Evolutionary conservation across 768 basidiomycete species (phyloP).

Genomic region (Amanita jacksonii): DNA sequence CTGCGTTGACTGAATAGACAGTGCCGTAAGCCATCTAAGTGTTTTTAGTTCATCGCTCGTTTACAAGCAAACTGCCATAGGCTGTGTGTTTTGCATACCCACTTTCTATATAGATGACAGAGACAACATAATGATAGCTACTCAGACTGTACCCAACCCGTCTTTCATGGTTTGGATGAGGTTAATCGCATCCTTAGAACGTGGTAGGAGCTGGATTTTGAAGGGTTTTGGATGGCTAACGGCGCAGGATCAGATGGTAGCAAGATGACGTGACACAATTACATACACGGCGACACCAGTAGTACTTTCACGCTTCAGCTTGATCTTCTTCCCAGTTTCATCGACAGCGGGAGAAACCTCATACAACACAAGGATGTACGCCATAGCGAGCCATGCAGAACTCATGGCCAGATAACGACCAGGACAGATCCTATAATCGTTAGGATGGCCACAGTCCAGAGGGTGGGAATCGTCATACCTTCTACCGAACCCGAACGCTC

Average conservation of each 20-base stretch:
- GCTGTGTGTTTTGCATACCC: no score
- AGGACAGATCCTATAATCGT: slow-evolving; percentile 12
- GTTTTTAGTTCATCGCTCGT: no score
- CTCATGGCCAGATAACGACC: slow-evolving; percentile 18
- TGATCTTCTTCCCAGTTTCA: slow-evolving; percentile 14
- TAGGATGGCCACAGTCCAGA: background rate
- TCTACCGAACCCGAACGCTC: slow-evolving; percentile 26
- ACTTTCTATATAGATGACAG: no score
- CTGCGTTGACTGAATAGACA: no score
- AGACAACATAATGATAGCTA: no score
- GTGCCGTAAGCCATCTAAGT: no score
- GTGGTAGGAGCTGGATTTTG: background rate
- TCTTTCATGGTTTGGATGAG: slow-evolving; percentile 3
- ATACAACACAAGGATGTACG: slow-evolving; percentile 15
- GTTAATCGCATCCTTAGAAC: slow-evolving; percentile 2
- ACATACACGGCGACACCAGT: slow-evolving; percentile 5
- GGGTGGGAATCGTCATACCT: slow-evolving; percentile 13
- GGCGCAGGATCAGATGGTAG: background rate
- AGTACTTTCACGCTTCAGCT: slow-evolving; percentile 12
- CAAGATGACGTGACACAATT: background rate
- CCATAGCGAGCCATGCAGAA: slow-evolving; percentile 17
- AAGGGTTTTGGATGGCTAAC: slow-evolving; percentile 7
- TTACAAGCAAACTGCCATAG: no score
- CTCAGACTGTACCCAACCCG: background rate
- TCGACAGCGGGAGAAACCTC: slow-evolving; percentile 14